phyloP scores from a whole-genome alignment of 2,329 filamentous ascomycete species.

The Xylariaceae sp. region DNA sequence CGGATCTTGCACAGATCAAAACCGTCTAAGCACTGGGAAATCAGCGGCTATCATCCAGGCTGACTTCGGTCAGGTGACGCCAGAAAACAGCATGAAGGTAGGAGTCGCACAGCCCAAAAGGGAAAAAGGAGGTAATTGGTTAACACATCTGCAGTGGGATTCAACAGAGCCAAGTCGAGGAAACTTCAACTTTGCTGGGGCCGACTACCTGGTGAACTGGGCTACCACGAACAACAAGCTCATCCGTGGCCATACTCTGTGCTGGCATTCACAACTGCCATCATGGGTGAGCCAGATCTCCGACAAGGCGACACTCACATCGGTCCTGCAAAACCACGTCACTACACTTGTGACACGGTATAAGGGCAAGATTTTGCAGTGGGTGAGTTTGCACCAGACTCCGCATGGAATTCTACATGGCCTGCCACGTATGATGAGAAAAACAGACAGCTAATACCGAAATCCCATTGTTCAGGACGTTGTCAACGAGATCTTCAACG shows the following conservation, averaged over 20 bases:
- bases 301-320: conserved; percentile 42
- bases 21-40: conserved; percentile 45
- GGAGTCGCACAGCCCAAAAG: not conserved
- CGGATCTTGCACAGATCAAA: conserved; percentile 56
- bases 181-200: conserved; percentile 53
- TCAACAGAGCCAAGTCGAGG: conserved; percentile 39
- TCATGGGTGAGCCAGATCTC: conserved; percentile 53
- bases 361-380: conserved; percentile 56
- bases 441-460: not conserved
- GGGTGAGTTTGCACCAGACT: conserved; percentile 21
- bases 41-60: conserved; percentile 57
- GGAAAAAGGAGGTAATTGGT: not conserved
- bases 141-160: conserved; percentile 59
- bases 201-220: conserved; percentile 60
- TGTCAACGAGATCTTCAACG: conserved; percentile 63
- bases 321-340: conserved; percentile 60
- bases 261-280: conserved; percentile 62
- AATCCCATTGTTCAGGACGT: conserved; percentile 50
- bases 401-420: no score
- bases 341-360: conserved; percentile 55
- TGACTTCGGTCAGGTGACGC: conserved; percentile 63
- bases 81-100: conserved; percentile 58
- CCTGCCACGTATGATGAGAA: conserved; percentile 34
- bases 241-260: conserved; percentile 63
- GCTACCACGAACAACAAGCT: conserved; percentile 54